Evolutionary conservation across 768 basidiomycete species (phyloP), one percentile per base, ranked within the genome.

Genomic region (Mycena pura): DNA sequence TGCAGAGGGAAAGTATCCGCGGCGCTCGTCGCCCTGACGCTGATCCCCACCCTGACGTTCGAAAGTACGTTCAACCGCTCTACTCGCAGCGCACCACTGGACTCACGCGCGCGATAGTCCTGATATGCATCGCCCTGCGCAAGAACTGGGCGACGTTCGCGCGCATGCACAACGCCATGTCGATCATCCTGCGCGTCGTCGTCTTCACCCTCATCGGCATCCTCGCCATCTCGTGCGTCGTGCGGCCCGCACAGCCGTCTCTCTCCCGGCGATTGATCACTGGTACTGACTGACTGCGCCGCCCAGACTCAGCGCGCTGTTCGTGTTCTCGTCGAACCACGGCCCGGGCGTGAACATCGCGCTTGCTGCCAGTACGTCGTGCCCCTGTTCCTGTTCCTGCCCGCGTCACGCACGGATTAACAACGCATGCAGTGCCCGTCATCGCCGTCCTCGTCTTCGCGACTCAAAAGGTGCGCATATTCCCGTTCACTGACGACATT

Each of bases 371-470:
- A 31, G 69, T 70, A 53, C 43, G 65, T 38, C 22, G 28, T n/a
- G n/a, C 10, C 7, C 19, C 19, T 29, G 21, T 15, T 10, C 27
- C 13, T 19, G 13, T 13, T 22, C 17, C 4, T 5, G 25, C 6
- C n/a, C n/a, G n/a, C n/a, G n/a, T n/a, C n/a, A n/a, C n/a, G n/a
- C n/a, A n/a, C n/a, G n/a, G 3, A 14, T 17, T 19, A 13, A 2
- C 25, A 31, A 21, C 13, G 21, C 17, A 21, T 48, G 40, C 41
- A 39, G 71, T 72, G 34, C 69, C 71, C 13, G 62, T 69, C 14
- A 28, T 58, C 17, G 69, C 65, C n/a, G 69, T 70, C 28, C 14
- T 72, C 21, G 59, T 70, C 19, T 72, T 72, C 58, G 63, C 64
- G 15, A 62, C 68, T 11, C 71, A 72, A 44, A 57, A 39, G 50